A percentile compares a stretch with the other conserved stretches of the same genome.
Evolutionary conservation across 352 stramenopile species (phyloP).

Genomic region (Ochromonadaceae sp.): DNA sequence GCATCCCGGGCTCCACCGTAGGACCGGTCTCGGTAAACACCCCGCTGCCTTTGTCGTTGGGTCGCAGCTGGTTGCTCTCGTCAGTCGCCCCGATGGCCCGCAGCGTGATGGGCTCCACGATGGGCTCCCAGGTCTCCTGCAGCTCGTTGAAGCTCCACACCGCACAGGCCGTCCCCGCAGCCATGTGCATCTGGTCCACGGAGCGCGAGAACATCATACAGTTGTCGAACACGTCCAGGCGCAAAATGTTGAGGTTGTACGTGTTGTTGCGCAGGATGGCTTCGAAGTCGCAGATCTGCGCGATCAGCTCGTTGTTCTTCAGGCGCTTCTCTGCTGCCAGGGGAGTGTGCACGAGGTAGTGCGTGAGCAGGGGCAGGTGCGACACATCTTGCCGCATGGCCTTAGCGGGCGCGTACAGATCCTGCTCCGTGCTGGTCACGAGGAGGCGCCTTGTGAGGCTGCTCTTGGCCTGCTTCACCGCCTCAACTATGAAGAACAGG

Average conservation of each 20-base stretch:
- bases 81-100: neutral
- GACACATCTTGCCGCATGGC: too few relatives aligned
- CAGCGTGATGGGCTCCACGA: slow-evolving; percentile 5
- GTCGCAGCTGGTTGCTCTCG: neutral
- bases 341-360: neutral
- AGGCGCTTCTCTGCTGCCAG: neutral
- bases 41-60: neutral
- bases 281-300: neutral
- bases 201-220: neutral
- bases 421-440: too few relatives aligned
- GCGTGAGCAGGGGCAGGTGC: neutral
- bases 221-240: neutral
- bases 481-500: too few relatives aligned
- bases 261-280: slow-evolving; percentile 9
- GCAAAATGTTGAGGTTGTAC: slow-evolving; percentile 10
- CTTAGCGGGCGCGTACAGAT: too few relatives aligned
- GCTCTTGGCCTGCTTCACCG: too few relatives aligned
- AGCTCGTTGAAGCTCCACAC: neutral
- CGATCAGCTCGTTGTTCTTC: neutral
- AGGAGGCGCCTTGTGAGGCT: too few relatives aligned
- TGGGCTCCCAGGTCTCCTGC: neutral
- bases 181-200: neutral
- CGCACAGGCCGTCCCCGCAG: neutral
- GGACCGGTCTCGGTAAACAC: too few relatives aligned
- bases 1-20: neutral